A percentile compares a stretch with the other conserved stretches of the same genome.
phyloP scores from a whole-genome alignment of 352 stramenopile genomes.

The Phytophthora multivora region DNA sequence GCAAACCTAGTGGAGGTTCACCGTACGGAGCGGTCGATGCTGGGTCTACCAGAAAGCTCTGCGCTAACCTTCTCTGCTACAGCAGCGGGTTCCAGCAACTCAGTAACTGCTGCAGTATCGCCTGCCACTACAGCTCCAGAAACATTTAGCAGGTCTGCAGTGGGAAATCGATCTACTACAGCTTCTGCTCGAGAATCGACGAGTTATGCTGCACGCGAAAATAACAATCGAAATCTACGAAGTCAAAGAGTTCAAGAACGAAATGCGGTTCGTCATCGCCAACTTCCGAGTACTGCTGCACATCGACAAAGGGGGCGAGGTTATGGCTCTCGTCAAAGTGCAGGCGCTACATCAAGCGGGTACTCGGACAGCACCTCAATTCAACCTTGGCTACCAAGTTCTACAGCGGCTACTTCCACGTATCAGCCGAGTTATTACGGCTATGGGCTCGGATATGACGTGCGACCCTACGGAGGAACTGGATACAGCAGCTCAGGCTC shows the following conservation, averaged over 20 bases:
- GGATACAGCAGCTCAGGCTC: no score
- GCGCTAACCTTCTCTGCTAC: neutral
- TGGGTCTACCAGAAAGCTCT: conserved; percentile 9
- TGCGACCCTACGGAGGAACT: no score
- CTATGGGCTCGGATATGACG: no score
- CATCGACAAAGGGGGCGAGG: no score
- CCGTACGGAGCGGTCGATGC: conserved; percentile 11
- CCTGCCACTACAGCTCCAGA: neutral
- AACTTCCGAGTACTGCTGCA: neutral
- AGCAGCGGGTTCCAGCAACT: neutral
- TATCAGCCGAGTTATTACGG: no score
- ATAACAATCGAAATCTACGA: neutral
- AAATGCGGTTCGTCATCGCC: conserved; percentile 1
- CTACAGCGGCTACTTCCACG: no score
- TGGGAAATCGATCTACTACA: no score
- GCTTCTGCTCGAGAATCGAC: neutral
- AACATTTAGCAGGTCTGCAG: neutral
- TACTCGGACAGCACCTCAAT: no score
- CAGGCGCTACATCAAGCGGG: no score
- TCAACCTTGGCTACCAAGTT: no score
- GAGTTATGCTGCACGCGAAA: neutral
- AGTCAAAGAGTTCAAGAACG: conserved; percentile 12
- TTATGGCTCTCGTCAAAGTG: no score
- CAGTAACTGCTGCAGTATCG: neutral
- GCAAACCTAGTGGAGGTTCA: conserved; percentile 30